Evolutionary conservation across 768 basidiomycete species (phyloP), one percentile per base, ranked within the genome.

Genomic region (Hydnum rufescens): DNA sequence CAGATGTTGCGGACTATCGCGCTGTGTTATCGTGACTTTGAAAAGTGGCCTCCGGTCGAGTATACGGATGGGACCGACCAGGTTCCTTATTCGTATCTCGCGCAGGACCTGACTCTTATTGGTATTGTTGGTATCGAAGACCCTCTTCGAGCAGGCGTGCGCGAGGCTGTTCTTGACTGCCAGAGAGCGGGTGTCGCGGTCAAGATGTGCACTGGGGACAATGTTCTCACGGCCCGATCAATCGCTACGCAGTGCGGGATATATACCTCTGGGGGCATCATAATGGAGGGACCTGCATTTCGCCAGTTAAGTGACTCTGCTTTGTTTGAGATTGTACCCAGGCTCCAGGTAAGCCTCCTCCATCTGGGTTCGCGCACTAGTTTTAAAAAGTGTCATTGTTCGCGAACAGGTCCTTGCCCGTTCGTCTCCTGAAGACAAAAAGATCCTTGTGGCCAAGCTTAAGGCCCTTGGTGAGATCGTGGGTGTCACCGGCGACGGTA

Each of bases 201-300:
- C 68, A 96, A 95, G 69, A 99, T 96, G 92, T 93, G 88, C 64
- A 97, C 95, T 0, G 95, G 93, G 58, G 92, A 97, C 65, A 96
- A 95, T 58, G 87, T 90, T 49, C 76, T 96, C 50, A 92, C 86
- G 0, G 87, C 86, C 49, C 78, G 89, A n/a, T 95, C 92, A 4
- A 99, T 99, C 60, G 93, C 95, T 22, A 73, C 74, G 1, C 93
- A 99, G 61, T 97, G 93, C 60, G 90, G 92, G 34, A 96, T 97
- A 63, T 97, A 83, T 68, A 83, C 82, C 18, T 66, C 82, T 2
- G 92, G 92, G 25, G 95, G 95, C 29, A 76, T 97, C 58, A 85
- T 99, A 66, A 96, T 97, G 88, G 95, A 99, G 63, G 92, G 95
- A 0, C 93, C 93, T 0, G 73, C 81, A 3, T 99, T 97, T 73